phyloP scores from a whole-genome alignment of 495 filamentous ascomycete genomes.

The Achaetomiella virescens region DNA sequence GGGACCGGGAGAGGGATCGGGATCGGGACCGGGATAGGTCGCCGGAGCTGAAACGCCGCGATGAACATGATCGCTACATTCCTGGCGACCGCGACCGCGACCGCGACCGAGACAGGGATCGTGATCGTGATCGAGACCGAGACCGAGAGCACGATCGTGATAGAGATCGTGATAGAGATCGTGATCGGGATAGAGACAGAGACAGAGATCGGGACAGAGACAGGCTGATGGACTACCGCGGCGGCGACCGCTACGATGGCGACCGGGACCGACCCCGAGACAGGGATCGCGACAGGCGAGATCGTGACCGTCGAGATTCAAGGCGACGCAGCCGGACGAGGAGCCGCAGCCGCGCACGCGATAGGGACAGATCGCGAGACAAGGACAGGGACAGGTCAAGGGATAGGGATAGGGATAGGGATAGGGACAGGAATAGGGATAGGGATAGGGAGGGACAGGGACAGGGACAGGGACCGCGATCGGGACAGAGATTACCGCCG shows the following conservation, averaged over 20 bases:
- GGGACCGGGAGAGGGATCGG: background rate
- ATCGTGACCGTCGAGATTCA: slow-evolving; percentile 23
- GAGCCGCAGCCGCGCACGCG: slow-evolving; percentile 15
- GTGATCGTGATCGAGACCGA: slow-evolving; percentile 25
- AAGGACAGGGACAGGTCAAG: too few species aligned
- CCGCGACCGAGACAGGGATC: slow-evolving; percentile 35
- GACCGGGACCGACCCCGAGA: slow-evolving; percentile 13
- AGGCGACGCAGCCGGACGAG: slow-evolving; percentile 18
- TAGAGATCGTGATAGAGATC: slow-evolving; percentile 15
- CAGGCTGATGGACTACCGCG: too few species aligned
- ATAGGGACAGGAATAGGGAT: slow-evolving; percentile 8
- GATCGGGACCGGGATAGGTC: slow-evolving; percentile 26
- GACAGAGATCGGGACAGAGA: slow-evolving; percentile 28
- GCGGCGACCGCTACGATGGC: slow-evolving; percentile 13
- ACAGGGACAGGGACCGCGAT: slow-evolving; percentile 17
- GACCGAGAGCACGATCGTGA: slow-evolving; percentile 25
- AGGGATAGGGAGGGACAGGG: slow-evolving; percentile 13
- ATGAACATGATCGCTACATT: slow-evolving; percentile 41
- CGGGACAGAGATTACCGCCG: slow-evolving; percentile 6
- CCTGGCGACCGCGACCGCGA: slow-evolving; percentile 29
- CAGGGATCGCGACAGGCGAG: slow-evolving; percentile 22
- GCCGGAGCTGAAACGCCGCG: slow-evolving; percentile 41
- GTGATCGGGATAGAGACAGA: slow-evolving; percentile 13
- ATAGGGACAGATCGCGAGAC: slow-evolving; percentile 9
- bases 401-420: slow-evolving; percentile 11